phyloP scores from a whole-genome alignment of 164 flowering plant genomes.

The Stephania yunnanensis region DNA sequence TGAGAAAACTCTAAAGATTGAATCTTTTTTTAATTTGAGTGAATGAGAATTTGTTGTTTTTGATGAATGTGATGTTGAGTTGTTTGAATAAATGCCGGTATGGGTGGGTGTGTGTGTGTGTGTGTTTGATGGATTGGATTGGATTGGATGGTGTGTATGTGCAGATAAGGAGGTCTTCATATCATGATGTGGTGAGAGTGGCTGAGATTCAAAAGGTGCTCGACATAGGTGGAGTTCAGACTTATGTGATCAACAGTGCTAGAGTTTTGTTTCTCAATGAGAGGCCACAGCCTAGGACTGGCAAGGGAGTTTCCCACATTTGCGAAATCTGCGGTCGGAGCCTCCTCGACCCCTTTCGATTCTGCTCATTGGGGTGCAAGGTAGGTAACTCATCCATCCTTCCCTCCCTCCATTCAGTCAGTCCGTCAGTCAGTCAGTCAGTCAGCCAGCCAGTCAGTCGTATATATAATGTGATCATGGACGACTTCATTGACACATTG shows the following conservation, averaged over 20 bases:
- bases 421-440: too few species aligned
- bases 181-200: conserved; percentile 95
- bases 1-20: too few species aligned
- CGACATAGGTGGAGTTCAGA: conserved; percentile 85
- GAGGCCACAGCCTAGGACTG: conserved; percentile 80
- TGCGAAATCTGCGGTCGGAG: conserved; percentile 82
- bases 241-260: conserved; percentile 94
- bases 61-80: too few species aligned
- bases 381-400: conserved; percentile 24
- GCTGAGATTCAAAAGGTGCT: conserved; percentile 64
- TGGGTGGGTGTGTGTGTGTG: background rate
- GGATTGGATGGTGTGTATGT: background rate
- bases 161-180: conserved; percentile 92
- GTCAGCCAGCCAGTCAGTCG: too few species aligned
- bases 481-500: too few species aligned
- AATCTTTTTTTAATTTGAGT: too few species aligned
- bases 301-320: conserved; percentile 59
- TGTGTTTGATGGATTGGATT: background rate
- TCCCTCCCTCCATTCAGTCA: too few species aligned
- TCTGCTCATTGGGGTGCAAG: conserved; percentile 96
- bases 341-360: conserved; percentile 73
- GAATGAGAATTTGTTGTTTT: too few species aligned
- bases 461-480: too few species aligned
- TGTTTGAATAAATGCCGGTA: too few species aligned
- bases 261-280: conserved; percentile 83